Conservation (phyloP, 2,329 filamentous ascomycete genomes). For the Kalaharituber pfeilii region DNA sequence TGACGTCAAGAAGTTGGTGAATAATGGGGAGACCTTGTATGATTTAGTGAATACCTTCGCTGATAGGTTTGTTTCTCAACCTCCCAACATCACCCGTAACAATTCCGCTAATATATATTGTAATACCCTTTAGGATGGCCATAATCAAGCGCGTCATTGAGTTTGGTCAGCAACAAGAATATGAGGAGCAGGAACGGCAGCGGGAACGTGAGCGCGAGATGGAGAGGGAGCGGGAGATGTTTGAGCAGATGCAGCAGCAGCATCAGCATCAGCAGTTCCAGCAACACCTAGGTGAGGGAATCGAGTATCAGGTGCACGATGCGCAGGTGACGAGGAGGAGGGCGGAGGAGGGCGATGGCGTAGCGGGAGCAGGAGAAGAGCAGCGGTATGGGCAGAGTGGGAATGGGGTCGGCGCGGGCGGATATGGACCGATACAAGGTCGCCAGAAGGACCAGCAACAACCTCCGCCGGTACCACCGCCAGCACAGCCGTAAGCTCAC, state of each 20-base stretch:
- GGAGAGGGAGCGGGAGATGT: not conserved
- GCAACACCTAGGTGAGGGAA: too few relatives aligned
- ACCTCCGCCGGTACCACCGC: too few relatives aligned
- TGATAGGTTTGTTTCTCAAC: too few relatives aligned
- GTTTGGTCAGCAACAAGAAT: not conserved
- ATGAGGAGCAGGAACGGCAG: not conserved
- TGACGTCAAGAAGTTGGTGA: constrained; percentile 1
- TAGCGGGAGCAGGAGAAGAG: not conserved
- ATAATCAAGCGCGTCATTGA: not conserved
- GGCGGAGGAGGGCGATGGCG: not conserved
- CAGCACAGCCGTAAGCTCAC: too few relatives aligned
- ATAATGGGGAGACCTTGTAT: constrained; percentile 18
- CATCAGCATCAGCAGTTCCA: too few relatives aligned
- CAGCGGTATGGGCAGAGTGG: too few relatives aligned
- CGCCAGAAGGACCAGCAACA: too few relatives aligned
- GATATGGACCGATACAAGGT: too few relatives aligned
- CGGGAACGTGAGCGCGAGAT: not conserved
- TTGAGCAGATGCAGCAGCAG: not conserved
- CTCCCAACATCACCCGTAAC: too few relatives aligned
- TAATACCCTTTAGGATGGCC: too few relatives aligned
- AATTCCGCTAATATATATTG: too few relatives aligned
- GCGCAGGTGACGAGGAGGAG: not conserved
- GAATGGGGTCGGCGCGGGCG: too few relatives aligned
- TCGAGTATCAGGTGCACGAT: not conserved
- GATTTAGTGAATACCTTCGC: constrained; percentile 13